Evolutionary conservation across 176 grass and related monocot species (phyloP).

Genomic region (Zea mays): Zm-B73-REFERENCE-NAM-5.0 NC_050096.1:241260501-241261000

Average conservation of each 20-base stretch:
- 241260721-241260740: constrained; percentile 63
- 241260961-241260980: background rate
- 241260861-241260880: constrained; percentile 62
- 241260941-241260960: background rate
- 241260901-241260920: background rate
- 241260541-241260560: background rate
- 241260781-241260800: constrained; percentile 56
- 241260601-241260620: background rate
- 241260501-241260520: background rate
- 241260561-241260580: constrained; percentile 6
- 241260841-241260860: constrained; percentile 40
- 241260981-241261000: background rate
- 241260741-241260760: constrained; percentile 79
- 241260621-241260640: background rate
- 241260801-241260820: constrained; percentile 36
- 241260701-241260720: constrained; percentile 35
- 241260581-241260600: background rate
- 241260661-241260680: background rate
- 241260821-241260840: constrained; percentile 43
- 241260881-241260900: constrained; percentile 67
- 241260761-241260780: constrained; percentile 62
- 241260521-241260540: constrained; percentile 13
- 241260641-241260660: background rate
- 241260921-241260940: background rate
- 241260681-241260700: constrained; percentile 8